A percentile compares a stretch with the other conserved stretches of the same genome.
Conservation (phyloP, 352 stramenopile species). For the Phytophthora chlamydospora region DNA sequence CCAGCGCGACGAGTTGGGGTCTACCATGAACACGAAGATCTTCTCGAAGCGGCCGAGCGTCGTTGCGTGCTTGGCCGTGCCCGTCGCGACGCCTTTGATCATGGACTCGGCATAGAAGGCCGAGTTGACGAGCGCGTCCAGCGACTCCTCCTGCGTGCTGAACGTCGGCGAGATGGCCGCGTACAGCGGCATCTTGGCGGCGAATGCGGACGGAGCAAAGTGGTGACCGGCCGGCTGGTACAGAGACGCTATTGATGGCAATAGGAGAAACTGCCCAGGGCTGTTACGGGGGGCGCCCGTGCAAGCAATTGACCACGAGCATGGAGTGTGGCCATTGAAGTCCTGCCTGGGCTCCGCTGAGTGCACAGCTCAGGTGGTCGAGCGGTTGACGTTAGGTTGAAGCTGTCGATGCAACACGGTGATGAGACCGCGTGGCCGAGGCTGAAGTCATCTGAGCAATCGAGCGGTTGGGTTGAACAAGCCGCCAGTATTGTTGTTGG, state of each 20-base stretch:
- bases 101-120: slow-evolving; percentile 58
- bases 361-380: background rate
- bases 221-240: background rate
- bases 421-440: slow-evolving; percentile 16
- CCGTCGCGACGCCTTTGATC: slow-evolving; percentile 38
- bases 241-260: slow-evolving; percentile 4
- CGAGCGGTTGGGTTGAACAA: slow-evolving; percentile 16
- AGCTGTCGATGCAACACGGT: slow-evolving; percentile 15
- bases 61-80: slow-evolving; percentile 40
- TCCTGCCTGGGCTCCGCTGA: no score
- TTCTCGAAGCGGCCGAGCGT: slow-evolving; percentile 68
- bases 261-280: slow-evolving; percentile 20
- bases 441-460: slow-evolving; percentile 8
- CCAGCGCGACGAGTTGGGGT: slow-evolving; percentile 67
- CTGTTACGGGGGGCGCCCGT: slow-evolving; percentile 5
- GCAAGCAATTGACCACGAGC: background rate
- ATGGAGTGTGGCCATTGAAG: background rate
- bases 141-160: slow-evolving; percentile 52
- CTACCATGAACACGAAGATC: slow-evolving; percentile 74
- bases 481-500: background rate
- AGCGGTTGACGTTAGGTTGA: slow-evolving; percentile 10
- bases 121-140: slow-evolving; percentile 59
- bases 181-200: slow-evolving; percentile 55
- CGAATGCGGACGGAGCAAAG: background rate
- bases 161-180: slow-evolving; percentile 70